Evolutionary conservation across 768 basidiomycete genomes (phyloP).

Genomic region (Mycena crocata): DNA sequence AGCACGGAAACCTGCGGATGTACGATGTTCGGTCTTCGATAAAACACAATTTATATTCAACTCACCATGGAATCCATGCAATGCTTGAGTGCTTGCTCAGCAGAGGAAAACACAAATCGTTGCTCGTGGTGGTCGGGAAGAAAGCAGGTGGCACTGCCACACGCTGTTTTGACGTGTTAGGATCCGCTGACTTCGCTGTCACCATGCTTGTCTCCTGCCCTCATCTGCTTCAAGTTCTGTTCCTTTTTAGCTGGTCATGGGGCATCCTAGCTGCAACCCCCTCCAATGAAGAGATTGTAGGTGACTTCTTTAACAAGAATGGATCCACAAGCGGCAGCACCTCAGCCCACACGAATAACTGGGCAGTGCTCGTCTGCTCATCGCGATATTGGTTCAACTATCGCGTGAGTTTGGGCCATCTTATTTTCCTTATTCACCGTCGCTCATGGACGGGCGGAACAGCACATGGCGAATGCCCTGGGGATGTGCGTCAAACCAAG

Average conservation of each 20-base stretch:
- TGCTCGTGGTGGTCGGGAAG: no score
- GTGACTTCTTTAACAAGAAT: slow-evolving; percentile 60
- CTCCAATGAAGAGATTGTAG: slow-evolving; percentile 51
- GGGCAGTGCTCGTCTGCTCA: slow-evolving; percentile 96
- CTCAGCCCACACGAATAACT: slow-evolving; percentile 91
- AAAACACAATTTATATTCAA: no score
- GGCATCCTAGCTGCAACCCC: slow-evolving; percentile 39
- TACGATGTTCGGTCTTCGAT: no score
- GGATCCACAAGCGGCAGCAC: slow-evolving; percentile 40
- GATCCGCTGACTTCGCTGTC: no score
- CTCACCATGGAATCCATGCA: no score
- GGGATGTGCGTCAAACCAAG: slow-evolving; percentile 97
- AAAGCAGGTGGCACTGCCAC: no score
- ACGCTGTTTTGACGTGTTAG: no score
- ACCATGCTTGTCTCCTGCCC: slow-evolving; percentile 16
- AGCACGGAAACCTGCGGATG: no score
- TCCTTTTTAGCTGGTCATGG: slow-evolving; percentile 50
- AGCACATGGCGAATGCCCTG: slow-evolving; percentile 99
- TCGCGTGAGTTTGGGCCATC: slow-evolving; percentile 74
- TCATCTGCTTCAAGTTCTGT: slow-evolving; percentile 45
- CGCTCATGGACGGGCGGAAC: slow-evolving; percentile 6
- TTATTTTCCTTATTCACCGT: not conserved
- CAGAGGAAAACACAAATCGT: no score
- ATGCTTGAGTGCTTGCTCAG: no score
- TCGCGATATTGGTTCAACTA: slow-evolving; percentile 99